A percentile compares a stretch with the other conserved stretches of the same genome.
Evolutionary conservation across 495 filamentous ascomycete genomes (phyloP).

Genomic region (Cairneyella variabilis): DNA sequence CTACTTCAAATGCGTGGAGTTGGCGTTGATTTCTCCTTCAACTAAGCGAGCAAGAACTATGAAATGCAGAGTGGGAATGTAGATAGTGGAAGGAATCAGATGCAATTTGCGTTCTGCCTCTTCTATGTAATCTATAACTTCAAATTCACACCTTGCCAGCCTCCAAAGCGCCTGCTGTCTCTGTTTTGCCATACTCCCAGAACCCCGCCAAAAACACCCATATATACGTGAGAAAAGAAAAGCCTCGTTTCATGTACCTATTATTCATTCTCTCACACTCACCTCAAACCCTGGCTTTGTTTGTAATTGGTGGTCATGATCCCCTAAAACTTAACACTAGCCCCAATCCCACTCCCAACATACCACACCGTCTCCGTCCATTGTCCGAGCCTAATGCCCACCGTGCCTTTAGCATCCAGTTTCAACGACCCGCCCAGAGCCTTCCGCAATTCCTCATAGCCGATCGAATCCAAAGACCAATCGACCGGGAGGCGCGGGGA

Average conservation of each 20-base stretch:
- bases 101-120: no score
- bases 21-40: constrained; percentile 16
- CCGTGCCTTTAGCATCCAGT: constrained; percentile 71
- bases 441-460: constrained; percentile 73
- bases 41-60: no score
- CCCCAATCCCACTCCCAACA: constrained; percentile 68
- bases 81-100: background rate
- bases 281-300: no score
- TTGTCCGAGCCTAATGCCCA: constrained; percentile 64
- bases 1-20: no score
- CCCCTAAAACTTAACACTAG: constrained; percentile 58
- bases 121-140: constrained; percentile 16
- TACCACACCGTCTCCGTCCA: constrained; percentile 71
- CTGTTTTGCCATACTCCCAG: no score
- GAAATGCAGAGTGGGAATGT: background rate
- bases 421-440: constrained; percentile 82
- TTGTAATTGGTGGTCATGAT: no score
- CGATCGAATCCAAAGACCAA: constrained; percentile 70
- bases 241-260: no score
- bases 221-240: constrained; percentile 7
- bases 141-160: background rate
- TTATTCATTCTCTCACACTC: no score
- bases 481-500: constrained; percentile 78
- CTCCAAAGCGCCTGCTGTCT: background rate
- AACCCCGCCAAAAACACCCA: background rate